Evolutionary conservation across 176 grass and related monocot genomes (phyloP).

Genomic region (Miscanthus lutarioriparius): DNA sequence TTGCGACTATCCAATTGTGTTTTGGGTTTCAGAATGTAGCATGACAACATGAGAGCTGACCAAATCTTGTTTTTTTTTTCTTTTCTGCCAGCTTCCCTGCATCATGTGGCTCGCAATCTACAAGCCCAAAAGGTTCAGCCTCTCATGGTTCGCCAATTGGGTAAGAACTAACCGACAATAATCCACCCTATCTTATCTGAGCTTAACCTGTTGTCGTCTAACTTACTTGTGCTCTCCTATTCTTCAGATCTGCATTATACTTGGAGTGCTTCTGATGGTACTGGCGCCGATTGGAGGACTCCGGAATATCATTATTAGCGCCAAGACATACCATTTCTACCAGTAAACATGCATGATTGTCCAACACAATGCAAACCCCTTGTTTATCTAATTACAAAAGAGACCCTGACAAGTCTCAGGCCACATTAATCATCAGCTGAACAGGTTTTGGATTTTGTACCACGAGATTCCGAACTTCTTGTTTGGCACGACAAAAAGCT

Average conservation of each 20-base stretch:
- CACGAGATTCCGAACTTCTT: too few species aligned
- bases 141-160: conserved; percentile 89
- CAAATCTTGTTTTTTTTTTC: not conserved
- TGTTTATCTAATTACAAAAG: not conserved
- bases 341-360: not conserved
- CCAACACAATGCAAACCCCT: not conserved
- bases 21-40: not conserved
- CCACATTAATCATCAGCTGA: not conserved
- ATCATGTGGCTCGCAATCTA: conserved; percentile 85
- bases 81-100: conserved; percentile 78
- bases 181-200: not conserved
- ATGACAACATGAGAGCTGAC: not conserved
- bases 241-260: conserved; percentile 81
- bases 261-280: conserved; percentile 75
- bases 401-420: not conserved
- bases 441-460: not conserved
- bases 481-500: conserved; percentile 1
- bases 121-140: conserved; percentile 76
- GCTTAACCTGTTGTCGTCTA: not conserved
- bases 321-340: conserved; percentile 67
- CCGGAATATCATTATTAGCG: conserved; percentile 56
- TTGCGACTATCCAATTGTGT: not conserved
- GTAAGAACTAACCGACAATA: conserved; percentile 34
- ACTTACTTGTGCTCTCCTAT: not conserved
- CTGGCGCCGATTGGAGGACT: conserved; percentile 81